These are phyloP conservation scores for Sclerotinia glacialis DNA, from an alignment of 2,329 filamentous ascomycete species.

Conservation along the genomic window DNA sequence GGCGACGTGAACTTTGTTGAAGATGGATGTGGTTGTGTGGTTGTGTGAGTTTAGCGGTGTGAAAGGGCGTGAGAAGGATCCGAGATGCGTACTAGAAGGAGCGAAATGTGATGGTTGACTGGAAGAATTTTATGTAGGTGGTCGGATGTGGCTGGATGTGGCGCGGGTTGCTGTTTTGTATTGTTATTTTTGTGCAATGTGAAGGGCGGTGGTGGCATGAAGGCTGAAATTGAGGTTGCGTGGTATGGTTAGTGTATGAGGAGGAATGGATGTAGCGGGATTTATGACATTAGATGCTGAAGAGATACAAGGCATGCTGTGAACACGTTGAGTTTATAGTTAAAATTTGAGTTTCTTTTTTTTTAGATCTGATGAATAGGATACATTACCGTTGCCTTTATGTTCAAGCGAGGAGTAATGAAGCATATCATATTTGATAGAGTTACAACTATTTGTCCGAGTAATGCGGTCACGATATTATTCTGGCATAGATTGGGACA, in stretches of 20 bases:
- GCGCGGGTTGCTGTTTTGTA: not conserved
- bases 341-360: not conserved
- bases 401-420: not conserved
- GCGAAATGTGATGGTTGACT: not conserved
- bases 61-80: not conserved
- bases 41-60: no score
- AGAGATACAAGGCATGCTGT: not conserved
- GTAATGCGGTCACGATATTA: not conserved
- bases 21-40: not conserved
- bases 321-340: not conserved
- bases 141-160: not conserved
- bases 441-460: no score
- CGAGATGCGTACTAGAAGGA: not conserved
- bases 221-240: not conserved
- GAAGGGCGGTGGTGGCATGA: not conserved
- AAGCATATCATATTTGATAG: not conserved
- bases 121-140: not conserved
- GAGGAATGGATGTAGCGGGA: not conserved
- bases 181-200: not conserved
- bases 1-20: not conserved
- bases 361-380: not conserved
- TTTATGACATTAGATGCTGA: not conserved
- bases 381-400: not conserved
- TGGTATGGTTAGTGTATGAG: no score
- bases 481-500: not conserved